Conservation (phyloP, 23 red algal genomes). For the Gracilaria vermiculophylla region DNA sequence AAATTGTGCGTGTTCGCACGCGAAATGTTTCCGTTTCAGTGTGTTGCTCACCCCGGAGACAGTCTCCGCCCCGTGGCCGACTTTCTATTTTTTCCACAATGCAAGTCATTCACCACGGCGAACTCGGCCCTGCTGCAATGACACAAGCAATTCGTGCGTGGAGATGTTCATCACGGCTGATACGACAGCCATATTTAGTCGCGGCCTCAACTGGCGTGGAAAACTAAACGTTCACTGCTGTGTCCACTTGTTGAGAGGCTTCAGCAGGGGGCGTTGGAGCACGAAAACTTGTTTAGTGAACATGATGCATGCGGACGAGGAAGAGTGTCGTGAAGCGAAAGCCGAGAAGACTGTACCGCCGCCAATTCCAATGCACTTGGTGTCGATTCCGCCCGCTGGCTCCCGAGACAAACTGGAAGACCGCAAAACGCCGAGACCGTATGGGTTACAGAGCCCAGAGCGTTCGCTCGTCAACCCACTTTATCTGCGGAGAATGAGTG, state of each 20-base stretch:
- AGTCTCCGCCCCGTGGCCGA: conserved; percentile 12
- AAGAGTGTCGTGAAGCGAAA: not conserved
- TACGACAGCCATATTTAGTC: not conserved
- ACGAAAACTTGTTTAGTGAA: not conserved
- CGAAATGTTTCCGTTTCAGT: conserved; percentile 1
- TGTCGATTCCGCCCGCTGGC: not conserved
- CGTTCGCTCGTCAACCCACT: not conserved
- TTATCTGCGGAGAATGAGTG: not conserved
- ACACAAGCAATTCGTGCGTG: not conserved
- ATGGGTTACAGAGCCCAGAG: not conserved
- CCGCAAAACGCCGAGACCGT: not conserved
- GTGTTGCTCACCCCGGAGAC: not conserved
- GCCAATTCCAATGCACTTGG: not conserved
- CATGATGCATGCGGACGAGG: not conserved
- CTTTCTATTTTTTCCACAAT: not conserved
- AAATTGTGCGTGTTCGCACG: not conserved
- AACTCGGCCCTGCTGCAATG: not conserved
- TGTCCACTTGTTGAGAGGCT: not conserved
- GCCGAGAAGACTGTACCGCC: not conserved
- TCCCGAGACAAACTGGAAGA: not conserved
- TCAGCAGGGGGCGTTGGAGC: not conserved
- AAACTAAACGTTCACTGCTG: not conserved
- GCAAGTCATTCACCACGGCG: conserved; percentile 1
- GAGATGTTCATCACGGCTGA: not conserved
- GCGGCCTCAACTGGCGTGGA: not conserved